Evolutionary conservation across 202 grass and related monocot species (phyloP).

Genomic region (Schoenoplectus triqueter): DNA sequence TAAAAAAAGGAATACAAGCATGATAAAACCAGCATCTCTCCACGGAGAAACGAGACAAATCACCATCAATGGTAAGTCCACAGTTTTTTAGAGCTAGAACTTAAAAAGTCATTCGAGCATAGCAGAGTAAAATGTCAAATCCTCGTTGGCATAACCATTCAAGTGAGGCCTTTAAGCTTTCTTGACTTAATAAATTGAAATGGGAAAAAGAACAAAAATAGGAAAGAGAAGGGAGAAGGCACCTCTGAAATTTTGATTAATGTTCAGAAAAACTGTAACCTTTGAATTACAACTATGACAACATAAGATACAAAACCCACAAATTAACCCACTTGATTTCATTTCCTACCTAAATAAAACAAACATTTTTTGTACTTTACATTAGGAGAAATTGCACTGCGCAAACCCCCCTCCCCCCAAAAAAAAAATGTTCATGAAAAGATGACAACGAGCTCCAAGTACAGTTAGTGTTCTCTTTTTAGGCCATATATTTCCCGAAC

Average conservation of each 20-base stretch:
- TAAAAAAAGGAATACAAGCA: too few relatives aligned
- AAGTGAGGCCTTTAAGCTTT: background rate
- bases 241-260: constrained; percentile 1
- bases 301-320: constrained; percentile 17
- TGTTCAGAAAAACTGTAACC: background rate
- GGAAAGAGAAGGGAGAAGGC: background rate
- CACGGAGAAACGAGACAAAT: too few relatives aligned
- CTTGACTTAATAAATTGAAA: background rate
- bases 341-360: constrained; percentile 25
- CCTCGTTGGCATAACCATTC: background rate
- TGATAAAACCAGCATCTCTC: too few relatives aligned
- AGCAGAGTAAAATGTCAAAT: too few relatives aligned
- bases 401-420: background rate
- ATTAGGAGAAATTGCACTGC: background rate
- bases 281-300: constrained; percentile 20
- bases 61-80: too few relatives aligned
- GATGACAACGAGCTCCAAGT: constrained; percentile 28
- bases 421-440: too few relatives aligned
- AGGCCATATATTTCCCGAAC: constrained; percentile 16
- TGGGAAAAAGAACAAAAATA: background rate
- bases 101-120: background rate
- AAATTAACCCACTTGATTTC: constrained; percentile 19
- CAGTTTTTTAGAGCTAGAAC: background rate
- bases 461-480: constrained; percentile 23
- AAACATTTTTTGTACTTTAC: constrained; percentile 23